Conservation (phyloP, 805 yeast species). For the Starmerella floricola region DNA sequence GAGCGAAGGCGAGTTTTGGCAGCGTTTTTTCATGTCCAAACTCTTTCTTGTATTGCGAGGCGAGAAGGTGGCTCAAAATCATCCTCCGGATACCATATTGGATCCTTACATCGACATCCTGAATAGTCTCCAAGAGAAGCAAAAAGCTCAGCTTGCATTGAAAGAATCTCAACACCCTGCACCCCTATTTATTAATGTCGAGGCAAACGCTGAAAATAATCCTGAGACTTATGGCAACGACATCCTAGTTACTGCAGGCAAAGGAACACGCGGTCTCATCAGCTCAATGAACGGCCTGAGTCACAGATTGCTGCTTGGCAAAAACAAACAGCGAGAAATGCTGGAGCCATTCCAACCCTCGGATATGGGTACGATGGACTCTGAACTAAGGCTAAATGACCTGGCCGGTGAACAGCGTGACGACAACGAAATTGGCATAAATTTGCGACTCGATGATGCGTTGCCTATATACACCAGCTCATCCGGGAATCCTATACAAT, state of each 20-base stretch:
- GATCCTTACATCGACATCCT: slow-evolving; percentile 72
- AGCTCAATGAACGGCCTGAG: slow-evolving; percentile 82
- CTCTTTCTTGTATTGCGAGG: slow-evolving; percentile 81
- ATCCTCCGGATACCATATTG: slow-evolving; percentile 70
- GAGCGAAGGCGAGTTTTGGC: slow-evolving; percentile 90
- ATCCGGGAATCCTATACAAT: background rate
- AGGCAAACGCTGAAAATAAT: slow-evolving; percentile 72
- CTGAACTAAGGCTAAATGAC: slow-evolving; percentile 24
- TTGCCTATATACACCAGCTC: background rate
- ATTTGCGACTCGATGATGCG: slow-evolving; percentile 1
- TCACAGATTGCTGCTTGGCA: slow-evolving; percentile 58
- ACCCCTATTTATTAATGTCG: slow-evolving; percentile 56
- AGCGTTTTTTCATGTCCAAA: slow-evolving; percentile 83
- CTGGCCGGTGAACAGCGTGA: slow-evolving; percentile 15
- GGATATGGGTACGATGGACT: slow-evolving; percentile 14
- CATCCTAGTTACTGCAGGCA: slow-evolving; percentile 44
- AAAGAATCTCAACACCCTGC: slow-evolving; percentile 35
- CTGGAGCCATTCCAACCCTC: slow-evolving; percentile 11
- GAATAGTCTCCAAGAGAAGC: slow-evolving; percentile 42
- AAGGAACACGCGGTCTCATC: slow-evolving; percentile 48
- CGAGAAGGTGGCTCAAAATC: slow-evolving; percentile 61
- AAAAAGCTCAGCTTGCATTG: slow-evolving; percentile 21
- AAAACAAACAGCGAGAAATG: slow-evolving; percentile 20
- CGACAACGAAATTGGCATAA: slow-evolving; percentile 10
- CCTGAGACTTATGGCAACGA: slow-evolving; percentile 65